phyloP scores from a whole-genome alignment of 345 rosid species.

The Murraya paniculata region DNA sequence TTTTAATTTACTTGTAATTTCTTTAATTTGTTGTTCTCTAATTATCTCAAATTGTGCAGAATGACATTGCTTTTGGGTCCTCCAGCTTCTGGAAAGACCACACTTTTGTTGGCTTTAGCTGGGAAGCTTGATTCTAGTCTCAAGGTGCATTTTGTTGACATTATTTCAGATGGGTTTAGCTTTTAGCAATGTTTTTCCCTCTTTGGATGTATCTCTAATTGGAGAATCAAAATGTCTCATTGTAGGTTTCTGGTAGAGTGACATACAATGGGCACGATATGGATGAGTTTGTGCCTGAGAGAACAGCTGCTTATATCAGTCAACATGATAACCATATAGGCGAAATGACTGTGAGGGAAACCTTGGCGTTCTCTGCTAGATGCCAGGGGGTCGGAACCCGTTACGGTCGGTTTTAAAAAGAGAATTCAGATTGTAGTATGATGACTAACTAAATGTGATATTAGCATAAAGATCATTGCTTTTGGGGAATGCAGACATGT shows the following conservation, averaged over 20 bases:
- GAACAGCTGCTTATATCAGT: constrained; percentile 61
- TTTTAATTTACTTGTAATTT: not conserved
- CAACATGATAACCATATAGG: constrained; percentile 78
- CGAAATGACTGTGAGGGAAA: constrained; percentile 86
- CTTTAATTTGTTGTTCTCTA: no score
- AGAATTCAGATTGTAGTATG: not conserved
- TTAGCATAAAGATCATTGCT: not conserved
- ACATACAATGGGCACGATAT: constrained; percentile 47
- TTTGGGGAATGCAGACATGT: constrained; percentile 44
- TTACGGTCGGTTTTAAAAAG: constrained; percentile 36
- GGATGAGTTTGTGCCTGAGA: constrained; percentile 45
- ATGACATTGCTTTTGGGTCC: constrained; percentile 86
- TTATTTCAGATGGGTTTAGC: constrained; percentile 9
- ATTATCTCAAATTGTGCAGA: constrained; percentile 24
- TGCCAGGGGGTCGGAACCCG: constrained; percentile 74
- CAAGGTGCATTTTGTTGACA: constrained; percentile 33
- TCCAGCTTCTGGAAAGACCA: constrained; percentile 82
- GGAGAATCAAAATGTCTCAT: not conserved
- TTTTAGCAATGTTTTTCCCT: not conserved
- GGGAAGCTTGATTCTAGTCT: constrained; percentile 66
- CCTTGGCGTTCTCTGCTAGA: constrained; percentile 77
- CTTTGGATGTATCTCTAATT: constrained; percentile 28
- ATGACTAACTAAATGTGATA: no score
- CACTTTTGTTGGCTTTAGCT: constrained; percentile 70
- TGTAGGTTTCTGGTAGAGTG: constrained; percentile 41